These are phyloP conservation scores for Yamadazyma atlantica DNA, from an alignment of 1,139 yeast genomes.

Conservation along the genomic window DNA sequence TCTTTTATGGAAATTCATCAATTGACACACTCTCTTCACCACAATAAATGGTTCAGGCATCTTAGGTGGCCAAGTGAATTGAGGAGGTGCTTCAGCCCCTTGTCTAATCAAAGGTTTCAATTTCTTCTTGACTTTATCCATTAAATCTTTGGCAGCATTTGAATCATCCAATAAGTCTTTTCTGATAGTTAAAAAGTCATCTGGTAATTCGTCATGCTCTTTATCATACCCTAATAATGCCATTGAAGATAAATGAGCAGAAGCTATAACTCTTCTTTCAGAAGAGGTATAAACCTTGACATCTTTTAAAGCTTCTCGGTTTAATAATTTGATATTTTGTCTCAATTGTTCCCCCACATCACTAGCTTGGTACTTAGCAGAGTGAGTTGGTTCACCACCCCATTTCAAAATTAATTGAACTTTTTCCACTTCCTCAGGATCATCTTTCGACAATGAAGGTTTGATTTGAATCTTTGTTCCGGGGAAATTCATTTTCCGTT, in stretches of 20 bases:
- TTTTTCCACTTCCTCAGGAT: constrained; percentile 74
- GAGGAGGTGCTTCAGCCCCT: constrained; percentile 98
- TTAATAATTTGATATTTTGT: constrained; percentile 84
- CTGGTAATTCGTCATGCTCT: constrained; percentile 59
- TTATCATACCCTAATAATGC: constrained; percentile 72
- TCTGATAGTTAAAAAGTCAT: constrained; percentile 76
- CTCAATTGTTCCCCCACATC: constrained; percentile 96
- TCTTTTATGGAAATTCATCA: constrained; percentile 88
- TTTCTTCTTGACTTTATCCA: constrained; percentile 98
- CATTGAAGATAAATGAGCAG: constrained; percentile 85
- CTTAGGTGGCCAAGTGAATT: constrained; percentile 98
- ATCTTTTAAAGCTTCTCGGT: constrained; percentile 79
- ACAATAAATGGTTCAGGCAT: constrained; percentile 98
- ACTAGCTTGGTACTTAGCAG: constrained; percentile 90
- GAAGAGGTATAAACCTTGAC: constrained; percentile 89
- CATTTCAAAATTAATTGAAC: constrained; percentile 94
- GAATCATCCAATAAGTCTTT: constrained; percentile 94
- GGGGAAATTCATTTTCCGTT: constrained; percentile 85
- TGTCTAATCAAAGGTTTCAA: constrained; percentile 90
- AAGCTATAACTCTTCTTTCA: constrained; percentile 89
- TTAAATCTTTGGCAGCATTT: constrained; percentile 95
- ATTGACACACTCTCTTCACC: constrained; percentile 87
- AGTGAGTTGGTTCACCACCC: constrained; percentile 99
- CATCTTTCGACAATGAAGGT: constrained; percentile 70
- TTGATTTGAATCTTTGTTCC: constrained; percentile 97